These are phyloP conservation scores for Syzygium grande DNA, from an alignment of 345 rosid genomes.

Conservation along the genomic window DNA sequence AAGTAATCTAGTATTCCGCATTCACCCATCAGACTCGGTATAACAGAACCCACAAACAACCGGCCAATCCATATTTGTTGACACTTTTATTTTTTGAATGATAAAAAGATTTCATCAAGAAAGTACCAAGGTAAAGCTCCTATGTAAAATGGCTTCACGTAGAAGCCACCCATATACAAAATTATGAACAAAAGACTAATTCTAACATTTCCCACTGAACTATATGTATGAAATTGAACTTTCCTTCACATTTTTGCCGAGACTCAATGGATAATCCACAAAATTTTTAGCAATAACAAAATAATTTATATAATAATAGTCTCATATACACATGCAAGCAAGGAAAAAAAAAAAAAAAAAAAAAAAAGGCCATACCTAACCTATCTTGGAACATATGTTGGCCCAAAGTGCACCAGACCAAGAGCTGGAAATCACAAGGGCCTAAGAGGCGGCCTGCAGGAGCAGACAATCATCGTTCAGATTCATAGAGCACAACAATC, in stretches of 20 bases:
- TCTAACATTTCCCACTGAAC: background rate
- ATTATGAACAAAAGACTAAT: background rate
- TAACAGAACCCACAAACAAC: background rate
- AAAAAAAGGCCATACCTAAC: slow-evolving; percentile 31
- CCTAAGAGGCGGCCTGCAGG: slow-evolving; percentile 43
- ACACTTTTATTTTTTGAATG: background rate
- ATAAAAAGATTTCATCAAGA: background rate
- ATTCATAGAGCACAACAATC: slow-evolving; percentile 10
- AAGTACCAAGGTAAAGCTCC: background rate
- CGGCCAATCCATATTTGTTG: background rate
- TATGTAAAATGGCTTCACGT: background rate
- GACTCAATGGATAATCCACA: background rate
- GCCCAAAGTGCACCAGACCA: slow-evolving; percentile 57
- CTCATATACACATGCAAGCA: background rate
- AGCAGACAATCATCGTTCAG: slow-evolving; percentile 22
- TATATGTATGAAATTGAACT: background rate
- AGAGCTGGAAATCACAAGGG: slow-evolving; percentile 53
- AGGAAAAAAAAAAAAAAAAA: background rate
- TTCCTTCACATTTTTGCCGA: background rate
- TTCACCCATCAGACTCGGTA: background rate
- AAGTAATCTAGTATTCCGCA: background rate
- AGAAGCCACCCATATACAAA: background rate
- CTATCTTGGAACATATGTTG: slow-evolving; percentile 30
- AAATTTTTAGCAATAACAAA: background rate
- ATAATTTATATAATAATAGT: background rate